A percentile compares a stretch with the other conserved stretches of the same genome.
Conservation (phyloP, 345 rosid species). For the Litchi chinensis region DNA sequence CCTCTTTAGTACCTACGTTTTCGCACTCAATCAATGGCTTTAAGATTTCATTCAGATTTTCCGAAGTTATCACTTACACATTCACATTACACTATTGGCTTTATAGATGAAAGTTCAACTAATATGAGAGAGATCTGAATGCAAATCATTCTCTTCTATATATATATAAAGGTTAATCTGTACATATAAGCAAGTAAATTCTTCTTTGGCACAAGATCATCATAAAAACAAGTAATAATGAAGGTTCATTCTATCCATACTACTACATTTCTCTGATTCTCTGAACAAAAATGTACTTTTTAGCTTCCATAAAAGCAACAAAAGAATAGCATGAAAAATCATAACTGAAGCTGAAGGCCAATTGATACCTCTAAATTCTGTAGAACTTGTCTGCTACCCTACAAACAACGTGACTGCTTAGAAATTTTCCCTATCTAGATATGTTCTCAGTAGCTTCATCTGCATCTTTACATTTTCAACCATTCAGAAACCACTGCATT, state of each 20-base stretch:
- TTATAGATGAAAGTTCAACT: not conserved
- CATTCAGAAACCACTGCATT: constrained; percentile 2
- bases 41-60: no score
- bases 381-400: not conserved
- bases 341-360: not conserved
- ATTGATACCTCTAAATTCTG: not conserved
- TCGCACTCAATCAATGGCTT: no score
- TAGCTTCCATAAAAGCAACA: not conserved
- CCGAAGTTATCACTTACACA: not conserved
- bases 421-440: not conserved
- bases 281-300: not conserved
- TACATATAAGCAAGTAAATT: not conserved
- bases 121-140: not conserved
- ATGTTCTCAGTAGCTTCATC: not conserved
- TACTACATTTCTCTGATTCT: not conserved
- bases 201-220: not conserved
- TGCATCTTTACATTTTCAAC: not conserved
- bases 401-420: not conserved
- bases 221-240: not conserved
- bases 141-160: not conserved
- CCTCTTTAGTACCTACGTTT: no score
- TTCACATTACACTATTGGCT: not conserved
- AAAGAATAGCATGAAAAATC: not conserved
- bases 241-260: not conserved
- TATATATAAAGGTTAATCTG: not conserved